These are phyloP conservation scores for Excoecaria agallocha DNA, from an alignment of 345 rosid species.

Conservation along the genomic window DNA sequence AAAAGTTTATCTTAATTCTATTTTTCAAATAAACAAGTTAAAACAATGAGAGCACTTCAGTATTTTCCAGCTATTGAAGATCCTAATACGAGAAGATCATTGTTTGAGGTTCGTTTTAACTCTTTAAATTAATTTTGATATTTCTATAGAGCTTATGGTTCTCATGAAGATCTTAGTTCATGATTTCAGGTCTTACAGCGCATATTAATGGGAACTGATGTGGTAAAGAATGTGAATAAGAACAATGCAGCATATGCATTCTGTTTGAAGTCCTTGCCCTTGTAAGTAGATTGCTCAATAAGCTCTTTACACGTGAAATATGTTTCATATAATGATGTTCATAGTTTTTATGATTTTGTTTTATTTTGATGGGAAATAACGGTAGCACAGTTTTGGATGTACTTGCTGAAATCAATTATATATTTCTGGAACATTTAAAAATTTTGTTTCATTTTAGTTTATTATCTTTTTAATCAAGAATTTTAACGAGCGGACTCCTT, in stretches of 20 bases:
- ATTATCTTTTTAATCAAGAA: not conserved
- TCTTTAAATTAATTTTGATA: too few relatives aligned
- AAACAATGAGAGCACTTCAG: too few relatives aligned
- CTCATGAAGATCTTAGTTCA: too few relatives aligned
- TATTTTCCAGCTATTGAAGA: too few relatives aligned
- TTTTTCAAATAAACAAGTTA: too few relatives aligned
- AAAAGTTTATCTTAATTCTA: too few relatives aligned
- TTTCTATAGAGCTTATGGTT: too few relatives aligned
- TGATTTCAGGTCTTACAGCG: too few relatives aligned
- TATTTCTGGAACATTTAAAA: not conserved
- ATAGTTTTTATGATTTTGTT: not conserved
- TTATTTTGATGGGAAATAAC: not conserved
- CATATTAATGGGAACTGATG: too few relatives aligned
- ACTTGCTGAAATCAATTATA: not conserved
- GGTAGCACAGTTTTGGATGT: not conserved
- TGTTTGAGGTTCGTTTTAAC: too few relatives aligned
- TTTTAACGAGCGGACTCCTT: too few relatives aligned
- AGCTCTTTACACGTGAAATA: slow-evolving; percentile 15
- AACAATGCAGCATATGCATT: slow-evolving; percentile 99
- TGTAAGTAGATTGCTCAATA: slow-evolving; percentile 48
- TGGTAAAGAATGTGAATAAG: slow-evolving; percentile 97
- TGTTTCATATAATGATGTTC: not conserved
- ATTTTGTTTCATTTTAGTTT: not conserved
- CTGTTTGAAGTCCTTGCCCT: slow-evolving; percentile 99
- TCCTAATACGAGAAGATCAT: too few relatives aligned